Conservation (phyloP, 768 basidiomycete species). For the Russula olivacea region DNA sequence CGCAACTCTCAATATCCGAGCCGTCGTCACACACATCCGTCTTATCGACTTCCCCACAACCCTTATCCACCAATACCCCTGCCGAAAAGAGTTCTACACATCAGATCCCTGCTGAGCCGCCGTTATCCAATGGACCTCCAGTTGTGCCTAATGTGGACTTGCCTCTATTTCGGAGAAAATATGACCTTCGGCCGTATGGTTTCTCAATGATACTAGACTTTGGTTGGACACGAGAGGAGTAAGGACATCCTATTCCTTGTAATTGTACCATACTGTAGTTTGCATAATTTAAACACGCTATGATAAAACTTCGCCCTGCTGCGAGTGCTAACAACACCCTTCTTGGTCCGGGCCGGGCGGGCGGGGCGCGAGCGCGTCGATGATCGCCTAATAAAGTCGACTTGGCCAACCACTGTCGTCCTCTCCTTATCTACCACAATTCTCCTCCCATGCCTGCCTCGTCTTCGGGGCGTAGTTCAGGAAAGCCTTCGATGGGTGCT, state of each 20-base stretch:
- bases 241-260: neutral
- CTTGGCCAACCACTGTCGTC: conserved; percentile 3
- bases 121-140: conserved; percentile 3
- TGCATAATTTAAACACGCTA: conserved; percentile 4
- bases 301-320: neutral
- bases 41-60: neutral
- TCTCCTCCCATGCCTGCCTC: conserved; percentile 27
- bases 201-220: conserved; percentile 70
- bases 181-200: conserved; percentile 69
- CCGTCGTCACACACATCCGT: neutral
- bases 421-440: neutral
- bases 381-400: neutral
- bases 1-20: neutral
- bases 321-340: too few species aligned
- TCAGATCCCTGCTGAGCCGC: neutral
- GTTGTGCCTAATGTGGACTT: conserved; percentile 1
- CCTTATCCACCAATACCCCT: neutral
- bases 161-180: conserved; percentile 37
- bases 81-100: neutral
- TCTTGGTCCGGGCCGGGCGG: neutral
- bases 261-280: conserved; percentile 6
- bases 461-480: conserved; percentile 23
- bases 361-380: neutral
- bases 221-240: conserved; percentile 45
- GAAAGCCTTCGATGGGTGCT: conserved; percentile 36